Percentiles rank a stretch among this genome's conserved stretches.
Conservation (phyloP, 768 basidiomycete genomes). For the Fistulinella prunicolor region DNA sequence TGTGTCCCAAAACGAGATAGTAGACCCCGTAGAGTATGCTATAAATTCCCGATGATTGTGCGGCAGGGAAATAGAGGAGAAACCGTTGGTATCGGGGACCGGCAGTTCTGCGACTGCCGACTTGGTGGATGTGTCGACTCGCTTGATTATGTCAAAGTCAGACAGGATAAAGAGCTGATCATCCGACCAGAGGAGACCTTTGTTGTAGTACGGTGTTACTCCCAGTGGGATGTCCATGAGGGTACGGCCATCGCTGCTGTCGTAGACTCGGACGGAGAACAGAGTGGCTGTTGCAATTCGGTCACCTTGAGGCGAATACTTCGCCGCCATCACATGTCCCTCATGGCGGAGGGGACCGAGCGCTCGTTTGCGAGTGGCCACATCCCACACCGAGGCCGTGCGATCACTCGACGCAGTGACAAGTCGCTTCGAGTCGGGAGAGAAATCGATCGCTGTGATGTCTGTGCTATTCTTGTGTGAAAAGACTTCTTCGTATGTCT, state of each 20-base stretch:
- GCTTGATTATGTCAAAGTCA: neutral
- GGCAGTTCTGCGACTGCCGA: neutral
- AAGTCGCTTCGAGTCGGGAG: constrained; percentile 5
- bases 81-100: accelerated
- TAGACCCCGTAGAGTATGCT: neutral
- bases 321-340: neutral
- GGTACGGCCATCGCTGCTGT: no score
- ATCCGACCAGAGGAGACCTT: constrained; percentile 3
- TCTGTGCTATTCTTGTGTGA: no score
- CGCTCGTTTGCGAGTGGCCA: neutral
- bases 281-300: no score
- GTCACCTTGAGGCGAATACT: no score
- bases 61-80: neutral
- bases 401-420: neutral
- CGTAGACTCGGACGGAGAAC: no score
- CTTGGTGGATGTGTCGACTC: neutral
- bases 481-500: neutral
- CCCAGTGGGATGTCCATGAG: neutral
- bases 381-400: neutral
- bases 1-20: constrained; percentile 2
- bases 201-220: neutral
- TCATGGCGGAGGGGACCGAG: neutral
- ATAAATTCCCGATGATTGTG: neutral
- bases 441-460: neutral
- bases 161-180: neutral